phyloP scores from a whole-genome alignment of 2,329 filamentous ascomycete species.

The Ilyonectria robusta region DNA sequence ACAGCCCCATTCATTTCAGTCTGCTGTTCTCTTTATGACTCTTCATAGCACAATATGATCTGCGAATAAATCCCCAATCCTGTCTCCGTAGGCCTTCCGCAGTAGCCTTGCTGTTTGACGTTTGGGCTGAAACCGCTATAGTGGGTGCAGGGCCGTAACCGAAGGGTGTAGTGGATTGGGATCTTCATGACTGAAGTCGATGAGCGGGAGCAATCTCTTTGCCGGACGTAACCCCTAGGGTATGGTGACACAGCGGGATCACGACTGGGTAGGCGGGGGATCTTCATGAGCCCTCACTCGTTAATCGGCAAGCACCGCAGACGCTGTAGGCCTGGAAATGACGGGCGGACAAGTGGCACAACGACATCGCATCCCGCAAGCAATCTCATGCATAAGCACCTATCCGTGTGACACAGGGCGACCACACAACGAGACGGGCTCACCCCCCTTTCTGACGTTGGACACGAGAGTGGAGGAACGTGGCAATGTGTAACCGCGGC shows the following conservation, averaged over 20 bases:
- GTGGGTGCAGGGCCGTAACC: constrained; percentile 21
- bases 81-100: constrained; percentile 4
- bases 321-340: neutral
- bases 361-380: constrained; percentile 16
- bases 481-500: constrained; percentile 34
- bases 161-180: constrained; percentile 31
- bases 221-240: neutral
- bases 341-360: constrained; percentile 13
- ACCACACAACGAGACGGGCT: constrained; percentile 32
- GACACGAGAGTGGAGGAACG: constrained; percentile 34
- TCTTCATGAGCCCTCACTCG: neutral
- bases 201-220: constrained; percentile 33
- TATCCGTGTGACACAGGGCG: constrained; percentile 30
- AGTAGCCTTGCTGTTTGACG: constrained; percentile 16
- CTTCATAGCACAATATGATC: no score
- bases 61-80: no score
- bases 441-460: constrained; percentile 31
- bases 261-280: constrained; percentile 9
- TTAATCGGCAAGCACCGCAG: neutral
- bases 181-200: constrained; percentile 34
- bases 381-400: constrained; percentile 31
- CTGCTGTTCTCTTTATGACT: no score
- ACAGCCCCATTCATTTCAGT: no score
- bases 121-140: constrained; percentile 17
- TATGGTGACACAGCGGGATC: constrained; percentile 25